A percentile compares a stretch with the other conserved stretches of the same genome.
These are phyloP conservation scores for Neurospora discreta DNA, from an alignment of 495 filamentous ascomycete genomes.

Conservation along the genomic window DNA sequence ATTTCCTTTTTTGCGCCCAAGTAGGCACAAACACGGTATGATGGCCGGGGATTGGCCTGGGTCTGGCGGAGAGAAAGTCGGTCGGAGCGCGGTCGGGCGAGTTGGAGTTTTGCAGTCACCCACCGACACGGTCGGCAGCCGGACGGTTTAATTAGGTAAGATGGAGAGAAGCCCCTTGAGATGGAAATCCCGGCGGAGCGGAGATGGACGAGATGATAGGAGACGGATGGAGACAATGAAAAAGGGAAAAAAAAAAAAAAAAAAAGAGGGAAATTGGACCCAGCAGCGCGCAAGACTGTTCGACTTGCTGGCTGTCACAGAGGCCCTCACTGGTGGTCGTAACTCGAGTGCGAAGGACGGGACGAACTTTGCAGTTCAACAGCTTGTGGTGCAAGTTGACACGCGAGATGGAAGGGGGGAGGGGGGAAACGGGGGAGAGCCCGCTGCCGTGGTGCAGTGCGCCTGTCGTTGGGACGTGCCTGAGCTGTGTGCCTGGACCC, in stretches of 20 bases:
- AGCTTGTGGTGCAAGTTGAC: background rate
- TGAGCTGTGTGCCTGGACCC: background rate
- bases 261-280: constrained; percentile 7
- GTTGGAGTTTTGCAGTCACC: background rate
- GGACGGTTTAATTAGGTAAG: background rate
- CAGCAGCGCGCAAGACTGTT: constrained; percentile 15
- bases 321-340: background rate
- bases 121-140: background rate
- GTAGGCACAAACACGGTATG: background rate
- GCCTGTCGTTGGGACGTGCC: background rate
- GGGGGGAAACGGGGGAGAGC: background rate
- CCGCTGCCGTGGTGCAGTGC: background rate
- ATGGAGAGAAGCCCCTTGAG: background rate
- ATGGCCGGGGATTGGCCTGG: background rate
- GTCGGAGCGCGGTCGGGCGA: background rate
- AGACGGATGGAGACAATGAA: background rate
- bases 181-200: background rate
- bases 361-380: background rate
- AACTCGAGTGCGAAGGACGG: background rate
- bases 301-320: constrained; percentile 11
- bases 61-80: background rate
- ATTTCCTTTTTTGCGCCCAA: background rate
- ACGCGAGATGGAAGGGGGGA: background rate
- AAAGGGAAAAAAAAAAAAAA: constrained; percentile 2
- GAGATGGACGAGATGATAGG: background rate